These are phyloP conservation scores for Geotrichum histeridarum DNA, from an alignment of 1,139 yeast species.

Conservation along the genomic window DNA sequence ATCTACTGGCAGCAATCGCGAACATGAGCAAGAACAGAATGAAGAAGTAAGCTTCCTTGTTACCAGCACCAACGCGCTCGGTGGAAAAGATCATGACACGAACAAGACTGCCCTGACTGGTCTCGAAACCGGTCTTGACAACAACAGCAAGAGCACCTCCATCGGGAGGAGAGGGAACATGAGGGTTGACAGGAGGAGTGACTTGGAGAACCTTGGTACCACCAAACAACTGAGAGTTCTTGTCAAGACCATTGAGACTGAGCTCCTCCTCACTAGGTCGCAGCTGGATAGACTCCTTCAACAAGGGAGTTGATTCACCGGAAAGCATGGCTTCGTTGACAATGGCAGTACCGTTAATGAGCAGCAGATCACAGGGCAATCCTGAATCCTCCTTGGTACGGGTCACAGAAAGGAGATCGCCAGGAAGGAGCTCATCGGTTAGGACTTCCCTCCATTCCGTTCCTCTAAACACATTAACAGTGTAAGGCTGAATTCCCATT, in stretches of 20 bases:
- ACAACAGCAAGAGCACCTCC: constrained; percentile 89
- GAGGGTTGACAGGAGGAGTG: constrained; percentile 55
- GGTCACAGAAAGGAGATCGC: constrained; percentile 81
- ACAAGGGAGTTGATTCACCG: constrained; percentile 95
- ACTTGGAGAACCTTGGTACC: constrained; percentile 97
- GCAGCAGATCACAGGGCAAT: constrained; percentile 88
- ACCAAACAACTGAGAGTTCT: constrained; percentile 85
- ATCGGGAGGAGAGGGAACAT: constrained; percentile 61
- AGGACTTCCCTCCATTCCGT: constrained; percentile 62
- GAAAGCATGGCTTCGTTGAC: constrained; percentile 97
- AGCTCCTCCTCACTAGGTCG: constrained; percentile 69
- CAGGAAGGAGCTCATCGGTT: constrained; percentile 79
- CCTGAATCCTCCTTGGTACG: constrained; percentile 91
- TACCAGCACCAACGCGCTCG: constrained; percentile 94
- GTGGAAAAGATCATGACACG: constrained; percentile 97
- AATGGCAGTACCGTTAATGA: constrained; percentile 83
- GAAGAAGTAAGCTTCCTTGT: constrained; percentile 88
- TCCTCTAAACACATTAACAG: constrained; percentile 67
- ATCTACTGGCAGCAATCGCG: constrained; percentile 95
- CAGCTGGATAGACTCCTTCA: constrained; percentile 82
- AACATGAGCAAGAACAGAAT: constrained; percentile 82
- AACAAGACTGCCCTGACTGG: constrained; percentile 94
- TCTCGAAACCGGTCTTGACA: constrained; percentile 92
- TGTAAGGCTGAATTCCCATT: constrained; percentile 94
- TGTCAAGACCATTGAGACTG: constrained; percentile 78